Evolutionary conservation across 2,329 filamentous ascomycete species (phyloP), one percentile per base, ranked within the genome.

Genomic region (Fonsecaea pedrosoi): DNA sequence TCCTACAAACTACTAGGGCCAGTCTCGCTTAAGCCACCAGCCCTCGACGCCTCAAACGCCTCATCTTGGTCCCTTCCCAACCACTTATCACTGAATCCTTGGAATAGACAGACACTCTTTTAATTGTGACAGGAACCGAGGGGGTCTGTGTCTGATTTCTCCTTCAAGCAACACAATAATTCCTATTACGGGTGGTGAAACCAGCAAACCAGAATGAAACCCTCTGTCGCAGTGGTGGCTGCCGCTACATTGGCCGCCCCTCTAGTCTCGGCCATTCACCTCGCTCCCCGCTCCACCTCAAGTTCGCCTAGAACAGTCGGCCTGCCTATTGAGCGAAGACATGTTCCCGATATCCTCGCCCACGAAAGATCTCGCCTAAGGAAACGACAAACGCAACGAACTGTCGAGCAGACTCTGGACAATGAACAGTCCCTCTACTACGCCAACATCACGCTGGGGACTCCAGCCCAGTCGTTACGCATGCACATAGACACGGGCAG

Each of bases 401-500:
- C 65, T 0, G 71, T 73, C 13, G 48, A 63, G 56, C 59, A 70
- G 57, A 62, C 60, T 0, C 59, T 74, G 18, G 70, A 74, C 60
- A 74, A 74, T 54, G 67, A 72, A 30, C 21, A 66, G 42, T 66
- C 60, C 21, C 59, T 85, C 9, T 86, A 86, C 74, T 85, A 82
- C 68, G 83, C 83, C 63, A 86, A 86, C 65, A 78, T 82, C 10
- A 81, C 79, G 4, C 73, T 89, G 10, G 87, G 87, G 30, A 88
- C 86, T 0, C 87, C 87, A 0, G 74, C 75, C 45, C 87, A 89
- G 71, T 75, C 71, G 13, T 74, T 89, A 59, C 82, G 83, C 48
- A 73, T 89, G 62, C 84, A 88, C 71, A 80, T 89, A 70, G 87
- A 89, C 70, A 89, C 87, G 7, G 87, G 87, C 37, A 87, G 84